Conservation (phyloP, 208 protist genomes). For the Acanthamoeba rhysodes region DNA sequence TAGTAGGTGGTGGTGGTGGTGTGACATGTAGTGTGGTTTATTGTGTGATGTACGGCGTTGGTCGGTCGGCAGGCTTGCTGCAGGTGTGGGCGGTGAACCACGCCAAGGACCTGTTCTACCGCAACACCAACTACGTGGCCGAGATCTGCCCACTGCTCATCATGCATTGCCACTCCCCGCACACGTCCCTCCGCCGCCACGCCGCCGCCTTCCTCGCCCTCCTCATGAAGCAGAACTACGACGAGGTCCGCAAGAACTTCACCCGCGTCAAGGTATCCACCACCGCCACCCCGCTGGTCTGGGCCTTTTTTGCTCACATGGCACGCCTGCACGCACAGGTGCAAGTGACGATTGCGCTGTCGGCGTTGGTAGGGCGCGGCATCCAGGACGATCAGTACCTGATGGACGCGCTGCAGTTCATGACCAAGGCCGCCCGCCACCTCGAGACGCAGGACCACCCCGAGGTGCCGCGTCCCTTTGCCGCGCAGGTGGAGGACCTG, state of each 20-base stretch:
- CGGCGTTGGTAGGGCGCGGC: background rate
- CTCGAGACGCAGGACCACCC: background rate
- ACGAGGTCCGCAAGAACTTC: slow-evolving; percentile 75
- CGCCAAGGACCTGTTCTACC: slow-evolving; percentile 65
- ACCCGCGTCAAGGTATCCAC: slow-evolving; percentile 44
- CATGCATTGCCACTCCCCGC: background rate
- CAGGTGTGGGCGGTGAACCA: background rate
- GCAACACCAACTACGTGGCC: slow-evolving; percentile 50
- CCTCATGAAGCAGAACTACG: slow-evolving; percentile 64
- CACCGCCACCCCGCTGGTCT: too few relatives aligned
- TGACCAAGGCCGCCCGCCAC: slow-evolving; percentile 21
- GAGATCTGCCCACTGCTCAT: slow-evolving; percentile 56
- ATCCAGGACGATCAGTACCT: slow-evolving; percentile 42
- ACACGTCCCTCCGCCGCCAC: background rate
- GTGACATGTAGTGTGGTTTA: too few relatives aligned
- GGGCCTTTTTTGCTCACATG: too few relatives aligned
- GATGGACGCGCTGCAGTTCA: slow-evolving; percentile 19
- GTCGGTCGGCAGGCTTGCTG: background rate
- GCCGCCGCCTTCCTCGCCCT: background rate
- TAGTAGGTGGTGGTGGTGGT: too few relatives aligned
- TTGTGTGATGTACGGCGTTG: background rate
- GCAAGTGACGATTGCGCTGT: slow-evolving; percentile 61
- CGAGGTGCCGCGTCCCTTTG: background rate
- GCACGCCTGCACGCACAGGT: background rate
- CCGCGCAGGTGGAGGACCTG: slow-evolving; percentile 32